Conservation (phyloP, 2,329 filamentous ascomycete genomes). For the Arthrobotrys iridis region DNA sequence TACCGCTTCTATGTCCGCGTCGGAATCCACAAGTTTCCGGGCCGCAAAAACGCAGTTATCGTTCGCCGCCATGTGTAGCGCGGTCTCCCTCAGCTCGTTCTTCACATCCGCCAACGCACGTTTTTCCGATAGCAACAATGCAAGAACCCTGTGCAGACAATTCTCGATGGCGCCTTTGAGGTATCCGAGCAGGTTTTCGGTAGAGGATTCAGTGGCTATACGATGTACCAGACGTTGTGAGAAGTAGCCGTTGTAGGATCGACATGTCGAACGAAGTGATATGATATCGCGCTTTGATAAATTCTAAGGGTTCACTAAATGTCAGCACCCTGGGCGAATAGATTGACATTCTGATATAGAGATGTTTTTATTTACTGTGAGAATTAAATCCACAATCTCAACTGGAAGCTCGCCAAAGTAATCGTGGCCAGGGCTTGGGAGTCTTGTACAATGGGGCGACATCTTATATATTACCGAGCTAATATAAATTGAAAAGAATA, state of each 20-base stretch:
- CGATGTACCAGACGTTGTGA: slow-evolving; percentile 1
- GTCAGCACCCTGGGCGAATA: too few species aligned
- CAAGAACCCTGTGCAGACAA: neutral
- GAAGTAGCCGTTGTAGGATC: slow-evolving; percentile 1
- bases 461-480: neutral
- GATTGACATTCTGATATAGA: too few species aligned
- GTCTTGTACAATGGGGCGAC: neutral
- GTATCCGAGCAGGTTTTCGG: neutral
- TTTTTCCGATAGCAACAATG: neutral
- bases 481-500: too few species aligned
- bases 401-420: slow-evolving; percentile 1
- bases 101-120: neutral
- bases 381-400: neutral
- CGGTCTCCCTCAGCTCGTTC: neutral
- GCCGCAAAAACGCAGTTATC: neutral
- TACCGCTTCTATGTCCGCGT: neutral
- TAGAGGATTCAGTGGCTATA: neutral
- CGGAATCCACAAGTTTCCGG: neutral
- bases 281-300: neutral
- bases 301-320: neutral
- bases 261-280: neutral
- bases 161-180: neutral
- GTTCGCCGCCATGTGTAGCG: slow-evolving; percentile 12
- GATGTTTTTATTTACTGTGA: neutral
- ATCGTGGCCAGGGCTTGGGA: neutral